These are phyloP conservation scores for Phytopythium mirpurense DNA, from an alignment of 352 stramenopile species.

Conservation along the genomic window DNA sequence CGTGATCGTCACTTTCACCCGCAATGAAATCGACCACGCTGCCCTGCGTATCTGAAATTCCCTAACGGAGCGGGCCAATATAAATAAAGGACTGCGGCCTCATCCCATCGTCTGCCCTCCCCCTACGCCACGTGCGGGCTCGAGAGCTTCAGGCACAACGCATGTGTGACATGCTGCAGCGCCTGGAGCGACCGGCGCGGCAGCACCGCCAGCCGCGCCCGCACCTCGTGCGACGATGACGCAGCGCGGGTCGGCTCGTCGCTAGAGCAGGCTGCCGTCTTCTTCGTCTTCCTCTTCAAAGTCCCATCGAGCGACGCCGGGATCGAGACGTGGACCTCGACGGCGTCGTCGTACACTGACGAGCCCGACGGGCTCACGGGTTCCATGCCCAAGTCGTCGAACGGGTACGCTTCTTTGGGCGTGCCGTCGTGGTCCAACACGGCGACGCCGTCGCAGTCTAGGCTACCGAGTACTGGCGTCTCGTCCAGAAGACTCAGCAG, in stretches of 20 bases:
- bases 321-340: background rate
- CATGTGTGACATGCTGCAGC: background rate
- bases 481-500: constrained; percentile 14
- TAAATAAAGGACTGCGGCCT: no score
- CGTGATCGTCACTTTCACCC: no score
- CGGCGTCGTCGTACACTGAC: constrained; percentile 1
- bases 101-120: no score
- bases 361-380: background rate
- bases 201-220: background rate
- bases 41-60: no score
- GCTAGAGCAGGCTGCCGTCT: background rate
- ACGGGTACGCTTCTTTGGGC: constrained; percentile 20
- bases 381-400: background rate
- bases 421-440: constrained; percentile 24
- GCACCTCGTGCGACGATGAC: no score
- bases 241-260: no score
- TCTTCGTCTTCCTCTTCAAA: background rate
- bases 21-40: no score
- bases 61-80: no score
- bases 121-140: background rate
- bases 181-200: background rate
- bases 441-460: background rate
- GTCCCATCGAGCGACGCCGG: no score
- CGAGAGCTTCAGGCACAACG: constrained; percentile 1
- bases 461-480: background rate